Base-by-base conservation (phyloP, 2,329 filamentous ascomycete genomes). In the Westerdykella sp. region DNA sequence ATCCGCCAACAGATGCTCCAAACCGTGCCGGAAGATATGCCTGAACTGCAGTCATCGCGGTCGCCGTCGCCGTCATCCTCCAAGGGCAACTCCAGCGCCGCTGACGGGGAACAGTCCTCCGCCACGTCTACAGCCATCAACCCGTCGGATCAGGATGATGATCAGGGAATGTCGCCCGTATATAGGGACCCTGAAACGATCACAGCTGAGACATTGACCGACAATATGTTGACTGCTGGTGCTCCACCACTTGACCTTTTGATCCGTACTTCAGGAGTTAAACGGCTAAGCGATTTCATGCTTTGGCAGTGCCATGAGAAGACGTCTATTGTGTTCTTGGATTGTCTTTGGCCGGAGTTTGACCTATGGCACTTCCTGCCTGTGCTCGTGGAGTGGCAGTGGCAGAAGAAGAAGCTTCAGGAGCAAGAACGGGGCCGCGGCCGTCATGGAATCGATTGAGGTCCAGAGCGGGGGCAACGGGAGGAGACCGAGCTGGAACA, bases 221-320 rank as follows among this genome's bases (percentile, higher is more conserved):
- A 81, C 47, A 88, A 96, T 69, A 87, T 94, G 71, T 93, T 95
- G 69, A 97, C 91, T 4, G 80, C 84, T 39, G 80, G 81, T 41
- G 83, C 86, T 49, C 93, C 93, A 13, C 93, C 93, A 1, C 73
- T 97, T 34, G 93, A 98, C 61, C 77, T 98, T 11, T 82, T 98
- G 42, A 78, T 98, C 40, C 81, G 93, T 40, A 98, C 93, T 4
- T 96, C 89, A 49, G 91, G 90, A 22, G 93, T 98, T 12, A 85
- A 90, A 66, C 79, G 93, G 39, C 73, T 98, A 46, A 96, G 89
- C 62, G 93, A 98, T 65, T 98, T 97, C 59, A 93, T 98, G 90
- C 81, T 98, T 28, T 98, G 93, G 93, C 93, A 98, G 69, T 93
- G 87, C 57, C 90, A 97, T 62, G 81, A 95, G 61, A 77, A 91